Conservation (phyloP, 148 eudicot species). For the Euryodendron excelsum region DNA sequence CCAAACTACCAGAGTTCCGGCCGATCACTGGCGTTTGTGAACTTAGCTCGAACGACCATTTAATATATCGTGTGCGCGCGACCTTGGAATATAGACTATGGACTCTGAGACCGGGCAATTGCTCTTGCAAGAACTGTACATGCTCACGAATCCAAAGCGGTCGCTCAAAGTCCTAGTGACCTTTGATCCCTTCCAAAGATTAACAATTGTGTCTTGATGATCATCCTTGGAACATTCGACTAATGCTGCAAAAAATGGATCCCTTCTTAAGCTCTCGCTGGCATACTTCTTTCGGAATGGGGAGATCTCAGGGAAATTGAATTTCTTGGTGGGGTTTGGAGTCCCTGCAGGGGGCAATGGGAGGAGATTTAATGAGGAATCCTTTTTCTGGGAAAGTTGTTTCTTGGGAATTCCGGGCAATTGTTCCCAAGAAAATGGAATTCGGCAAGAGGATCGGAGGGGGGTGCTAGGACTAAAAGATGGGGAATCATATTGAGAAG, state of each 20-base stretch:
- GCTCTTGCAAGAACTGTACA: conserved; percentile 51
- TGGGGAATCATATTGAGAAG: conserved; percentile 22
- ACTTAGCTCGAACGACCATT: not conserved
- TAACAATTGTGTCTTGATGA: conserved; percentile 19
- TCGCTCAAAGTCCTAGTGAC: conserved; percentile 31
- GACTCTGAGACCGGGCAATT: conserved; percentile 51
- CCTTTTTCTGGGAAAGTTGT: conserved; percentile 25
- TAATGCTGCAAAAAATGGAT: conserved; percentile 56
- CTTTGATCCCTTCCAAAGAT: conserved; percentile 23
- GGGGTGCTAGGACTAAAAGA: conserved; percentile 27
- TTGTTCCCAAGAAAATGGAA: conserved; percentile 84
- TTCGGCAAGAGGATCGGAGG: conserved; percentile 14
- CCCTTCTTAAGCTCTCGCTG: conserved; percentile 19
- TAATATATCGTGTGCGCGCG: not conserved
- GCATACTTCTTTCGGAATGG: not conserved
- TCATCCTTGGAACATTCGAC: conserved; percentile 66
- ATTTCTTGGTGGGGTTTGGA: conserved; percentile 21
- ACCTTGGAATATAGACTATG: conserved; percentile 39
- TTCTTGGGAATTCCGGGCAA: conserved; percentile 72
- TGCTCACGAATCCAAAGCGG: conserved; percentile 33
- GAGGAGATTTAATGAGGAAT: conserved; percentile 29
- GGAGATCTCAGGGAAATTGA: not conserved
- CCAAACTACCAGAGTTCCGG: no score
- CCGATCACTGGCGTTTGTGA: not conserved
- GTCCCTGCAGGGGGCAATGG: conserved; percentile 59